Percentiles rank a stretch among this genome's conserved stretches.
phyloP scores from a whole-genome alignment of 2,329 filamentous ascomycete genomes.

The Akanthomyces uredinophilus region DNA sequence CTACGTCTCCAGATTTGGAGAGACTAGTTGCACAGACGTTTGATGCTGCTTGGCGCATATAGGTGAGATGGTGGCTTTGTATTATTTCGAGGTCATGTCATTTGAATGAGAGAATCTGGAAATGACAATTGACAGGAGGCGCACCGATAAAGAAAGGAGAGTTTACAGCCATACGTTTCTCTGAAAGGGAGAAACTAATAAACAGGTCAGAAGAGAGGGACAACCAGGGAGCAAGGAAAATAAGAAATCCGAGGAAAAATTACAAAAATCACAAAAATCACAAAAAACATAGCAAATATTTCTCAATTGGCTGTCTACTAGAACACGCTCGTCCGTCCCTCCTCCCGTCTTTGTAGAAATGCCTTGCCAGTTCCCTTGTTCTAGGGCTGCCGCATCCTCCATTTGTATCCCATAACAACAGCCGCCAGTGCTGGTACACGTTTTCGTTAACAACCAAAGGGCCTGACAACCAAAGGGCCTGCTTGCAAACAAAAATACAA shows the following conservation, averaged over 20 bases:
- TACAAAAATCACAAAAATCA: background rate
- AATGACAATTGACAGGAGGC: too few species aligned
- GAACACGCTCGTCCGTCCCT: background rate
- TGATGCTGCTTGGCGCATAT: too few species aligned
- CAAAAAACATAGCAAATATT: background rate
- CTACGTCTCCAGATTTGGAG: too few species aligned
- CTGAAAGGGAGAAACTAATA: too few species aligned
- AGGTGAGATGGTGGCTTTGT: too few species aligned
- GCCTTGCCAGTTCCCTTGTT: background rate
- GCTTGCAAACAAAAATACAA: background rate
- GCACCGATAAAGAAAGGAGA: too few species aligned
- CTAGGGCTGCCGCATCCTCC: background rate
- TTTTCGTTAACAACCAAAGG: background rate
- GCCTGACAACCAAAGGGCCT: background rate
- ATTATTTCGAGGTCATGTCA: too few species aligned
- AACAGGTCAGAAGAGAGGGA: too few species aligned
- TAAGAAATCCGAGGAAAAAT: background rate
- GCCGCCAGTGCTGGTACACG: background rate
- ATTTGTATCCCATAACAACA: background rate
- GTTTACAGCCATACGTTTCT: too few species aligned
- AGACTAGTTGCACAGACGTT: too few species aligned
- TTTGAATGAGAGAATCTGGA: too few species aligned
- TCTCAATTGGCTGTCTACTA: too few species aligned
- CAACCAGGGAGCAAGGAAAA: background rate
- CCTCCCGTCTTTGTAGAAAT: background rate